Percentiles rank a stretch among this genome's conserved stretches.
These are phyloP conservation scores for Talaromyces funiculosus DNA, from an alignment of 2,329 filamentous ascomycete species.

Conservation along the genomic window DNA sequence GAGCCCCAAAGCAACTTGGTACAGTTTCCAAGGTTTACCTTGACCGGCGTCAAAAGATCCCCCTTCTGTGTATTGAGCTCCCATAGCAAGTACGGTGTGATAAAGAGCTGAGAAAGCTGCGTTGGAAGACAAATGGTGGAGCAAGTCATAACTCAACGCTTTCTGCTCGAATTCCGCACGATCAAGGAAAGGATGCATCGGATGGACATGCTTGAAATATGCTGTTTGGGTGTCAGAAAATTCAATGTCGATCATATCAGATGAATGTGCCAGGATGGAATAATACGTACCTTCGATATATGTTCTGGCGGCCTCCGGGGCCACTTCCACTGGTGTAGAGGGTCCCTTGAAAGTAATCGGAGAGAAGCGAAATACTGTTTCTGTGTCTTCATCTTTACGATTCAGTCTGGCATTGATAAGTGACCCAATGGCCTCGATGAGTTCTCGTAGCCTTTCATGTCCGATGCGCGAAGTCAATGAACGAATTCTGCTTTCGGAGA, in stretches of 20 bases:
- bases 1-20: slow-evolving; percentile 32
- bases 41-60: slow-evolving; percentile 37
- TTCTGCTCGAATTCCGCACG: slow-evolving; percentile 31
- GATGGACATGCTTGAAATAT: slow-evolving; percentile 39
- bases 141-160: slow-evolving; percentile 23
- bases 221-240: slow-evolving; percentile 18
- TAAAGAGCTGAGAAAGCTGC: slow-evolving; percentile 36
- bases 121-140: slow-evolving; percentile 17
- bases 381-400: background rate
- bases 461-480: slow-evolving; percentile 24
- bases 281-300: slow-evolving; percentile 15
- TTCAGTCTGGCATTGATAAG: slow-evolving; percentile 18
- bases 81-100: slow-evolving; percentile 34
- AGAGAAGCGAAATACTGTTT: background rate
- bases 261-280: background rate
- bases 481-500: slow-evolving; percentile 29
- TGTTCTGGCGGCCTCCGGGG: slow-evolving; percentile 11
- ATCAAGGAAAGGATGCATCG: slow-evolving; percentile 39
- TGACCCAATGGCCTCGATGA: slow-evolving; percentile 20
- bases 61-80: slow-evolving; percentile 31
- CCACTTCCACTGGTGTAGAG: slow-evolving; percentile 13
- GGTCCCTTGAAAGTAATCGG: slow-evolving; percentile 17
- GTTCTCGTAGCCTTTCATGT: slow-evolving; percentile 21
- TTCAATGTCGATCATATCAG: background rate
- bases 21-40: slow-evolving; percentile 38